These are phyloP conservation scores for Neurospora sp. DNA, from an alignment of 495 filamentous ascomycete species.

Conservation along the genomic window DNA sequence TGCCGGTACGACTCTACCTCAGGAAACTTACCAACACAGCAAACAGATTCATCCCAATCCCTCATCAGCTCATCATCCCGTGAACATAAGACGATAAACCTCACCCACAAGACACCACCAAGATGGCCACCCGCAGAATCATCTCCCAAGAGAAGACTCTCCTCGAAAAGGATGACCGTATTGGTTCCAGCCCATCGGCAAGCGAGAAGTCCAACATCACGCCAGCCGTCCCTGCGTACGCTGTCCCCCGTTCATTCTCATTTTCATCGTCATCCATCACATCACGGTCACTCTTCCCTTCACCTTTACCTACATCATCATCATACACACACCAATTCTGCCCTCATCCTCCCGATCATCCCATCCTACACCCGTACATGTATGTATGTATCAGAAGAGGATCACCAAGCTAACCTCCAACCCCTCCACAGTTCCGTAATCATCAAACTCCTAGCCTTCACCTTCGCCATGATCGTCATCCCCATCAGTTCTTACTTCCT, in stretches of 20 bases:
- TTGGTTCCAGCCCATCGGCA: constrained; percentile 24
- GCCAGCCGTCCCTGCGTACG: constrained; percentile 67
- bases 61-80: not conserved
- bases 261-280: not conserved
- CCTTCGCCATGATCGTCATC: constrained; percentile 75
- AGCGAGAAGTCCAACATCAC: constrained; percentile 40
- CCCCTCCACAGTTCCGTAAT: constrained; percentile 60
- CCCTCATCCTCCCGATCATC: not conserved
- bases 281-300: not conserved
- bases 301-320: not conserved
- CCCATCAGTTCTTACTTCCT: constrained; percentile 85
- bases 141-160: constrained; percentile 42
- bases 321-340: not conserved
- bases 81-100: not conserved
- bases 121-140: constrained; percentile 51
- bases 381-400: not conserved
- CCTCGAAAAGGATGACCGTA: constrained; percentile 43
- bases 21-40: not conserved
- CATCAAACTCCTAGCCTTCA: constrained; percentile 79
- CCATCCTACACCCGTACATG: not conserved
- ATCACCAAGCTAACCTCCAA: constrained; percentile 7
- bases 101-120: constrained; percentile 3
- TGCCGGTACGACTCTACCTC: not conserved
- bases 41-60: not conserved
- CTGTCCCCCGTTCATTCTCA: constrained; percentile 5